Evolutionary conservation across 164 flowering plant species (phyloP).

Genomic region (Tinospora cordifolia): DNA sequence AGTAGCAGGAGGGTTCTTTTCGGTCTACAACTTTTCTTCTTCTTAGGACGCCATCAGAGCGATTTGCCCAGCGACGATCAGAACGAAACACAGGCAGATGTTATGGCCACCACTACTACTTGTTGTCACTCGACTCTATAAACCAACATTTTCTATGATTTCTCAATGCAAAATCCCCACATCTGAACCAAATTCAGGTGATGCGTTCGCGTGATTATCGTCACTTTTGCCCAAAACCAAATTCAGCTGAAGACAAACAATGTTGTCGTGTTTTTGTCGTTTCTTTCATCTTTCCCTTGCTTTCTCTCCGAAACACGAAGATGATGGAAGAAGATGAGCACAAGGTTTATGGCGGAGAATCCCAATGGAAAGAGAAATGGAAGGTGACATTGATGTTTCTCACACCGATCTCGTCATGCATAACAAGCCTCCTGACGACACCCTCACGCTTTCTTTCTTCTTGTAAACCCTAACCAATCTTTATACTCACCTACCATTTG

Average conservation of each 20-base stretch:
- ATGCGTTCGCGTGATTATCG: conserved; percentile 78
- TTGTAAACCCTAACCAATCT: background rate
- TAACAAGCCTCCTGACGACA: conserved; percentile 14
- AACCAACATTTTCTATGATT: conserved; percentile 50
- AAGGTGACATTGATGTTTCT: conserved; percentile 19
- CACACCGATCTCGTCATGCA: conserved; percentile 17
- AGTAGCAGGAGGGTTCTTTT: too few species aligned
- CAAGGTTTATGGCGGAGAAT: conserved; percentile 30
- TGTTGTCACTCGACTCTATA: too few species aligned
- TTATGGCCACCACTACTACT: too few species aligned
- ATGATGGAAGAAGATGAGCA: conserved; percentile 24
- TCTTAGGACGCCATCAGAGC: too few species aligned
- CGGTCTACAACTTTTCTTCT: too few species aligned
- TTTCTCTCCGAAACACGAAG: background rate
- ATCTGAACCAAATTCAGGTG: conserved; percentile 68
- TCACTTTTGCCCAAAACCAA: conserved; percentile 88
- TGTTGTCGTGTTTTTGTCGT: too few species aligned
- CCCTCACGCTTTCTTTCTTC: conserved; percentile 14
- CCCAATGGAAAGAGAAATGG: conserved; percentile 17
- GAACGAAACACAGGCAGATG: too few species aligned
- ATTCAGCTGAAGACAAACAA: too few species aligned
- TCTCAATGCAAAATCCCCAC: conserved; percentile 83
- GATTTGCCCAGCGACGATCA: too few species aligned
- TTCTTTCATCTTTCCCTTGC: background rate
- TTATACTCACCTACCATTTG: background rate